Evolutionary conservation across 2,329 filamentous ascomycete genomes (phyloP).

Genomic region (Pseudogymnoascus sp.): DNA sequence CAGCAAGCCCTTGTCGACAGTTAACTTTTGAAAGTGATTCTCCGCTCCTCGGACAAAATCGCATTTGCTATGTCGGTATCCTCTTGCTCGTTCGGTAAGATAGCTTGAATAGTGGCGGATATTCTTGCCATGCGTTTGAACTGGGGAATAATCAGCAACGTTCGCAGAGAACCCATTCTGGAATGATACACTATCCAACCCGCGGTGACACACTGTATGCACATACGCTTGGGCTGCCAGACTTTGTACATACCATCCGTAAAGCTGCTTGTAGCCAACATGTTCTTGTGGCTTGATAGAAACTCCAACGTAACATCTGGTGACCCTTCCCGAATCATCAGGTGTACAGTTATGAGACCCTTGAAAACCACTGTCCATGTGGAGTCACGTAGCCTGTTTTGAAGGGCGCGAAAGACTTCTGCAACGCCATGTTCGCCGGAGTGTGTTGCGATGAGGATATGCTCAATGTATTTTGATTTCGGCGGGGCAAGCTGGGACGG

Average conservation of each 20-base stretch:
- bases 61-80: conserved; percentile 73
- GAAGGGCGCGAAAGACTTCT: conserved; percentile 88
- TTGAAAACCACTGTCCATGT: conserved; percentile 99
- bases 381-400: conserved; percentile 81
- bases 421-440: conserved; percentile 89
- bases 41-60: conserved; percentile 85
- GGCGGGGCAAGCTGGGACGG: conserved; percentile 71
- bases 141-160: conserved; percentile 37
- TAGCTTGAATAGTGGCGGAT: conserved; percentile 89
- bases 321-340: conserved; percentile 95
- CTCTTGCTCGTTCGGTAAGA: conserved; percentile 69
- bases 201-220: conserved; percentile 17
- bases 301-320: conserved; percentile 81
- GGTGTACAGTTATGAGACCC: conserved; percentile 84
- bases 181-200: background rate
- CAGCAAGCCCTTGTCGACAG: conserved; percentile 84
- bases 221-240: background rate
- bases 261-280: conserved; percentile 81
- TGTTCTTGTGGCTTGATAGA: conserved; percentile 71
- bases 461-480: conserved; percentile 98
- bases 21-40: conserved; percentile 72
- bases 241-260: conserved; percentile 59
- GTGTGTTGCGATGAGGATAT: conserved; percentile 91
- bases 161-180: background rate
- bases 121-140: conserved; percentile 89